Conservation (phyloP, 2,329 filamentous ascomycete genomes). For the Penicillium sp. region DNA sequence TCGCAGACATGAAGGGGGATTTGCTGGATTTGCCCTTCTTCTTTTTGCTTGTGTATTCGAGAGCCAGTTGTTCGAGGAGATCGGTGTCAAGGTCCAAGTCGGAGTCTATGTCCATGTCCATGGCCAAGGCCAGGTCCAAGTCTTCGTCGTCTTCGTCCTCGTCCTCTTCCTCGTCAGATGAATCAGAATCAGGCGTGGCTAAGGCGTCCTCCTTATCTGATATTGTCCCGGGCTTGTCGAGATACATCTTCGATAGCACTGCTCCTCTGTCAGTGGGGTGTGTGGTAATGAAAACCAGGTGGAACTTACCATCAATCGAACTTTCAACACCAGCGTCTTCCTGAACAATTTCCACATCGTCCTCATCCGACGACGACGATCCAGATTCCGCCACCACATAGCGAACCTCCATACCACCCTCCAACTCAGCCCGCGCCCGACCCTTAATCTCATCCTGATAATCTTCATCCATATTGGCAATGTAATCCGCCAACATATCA, state of each 20-base stretch:
- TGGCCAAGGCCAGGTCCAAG: slow-evolving; percentile 1
- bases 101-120: slow-evolving; percentile 10
- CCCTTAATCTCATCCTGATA: slow-evolving; percentile 22
- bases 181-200: too few relatives aligned
- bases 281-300: too few relatives aligned
- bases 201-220: slow-evolving; percentile 19
- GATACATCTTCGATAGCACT: slow-evolving; percentile 24
- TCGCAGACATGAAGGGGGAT: slow-evolving; percentile 56
- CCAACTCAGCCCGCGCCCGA: background rate
- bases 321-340: slow-evolving; percentile 16
- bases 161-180: too few relatives aligned
- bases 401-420: slow-evolving; percentile 13
- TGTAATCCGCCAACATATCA: slow-evolving; percentile 43
- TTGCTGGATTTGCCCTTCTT: slow-evolving; percentile 18
- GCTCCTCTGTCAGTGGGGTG: too few relatives aligned
- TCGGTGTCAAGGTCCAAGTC: slow-evolving; percentile 31
- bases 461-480: slow-evolving; percentile 43
- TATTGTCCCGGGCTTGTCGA: slow-evolving; percentile 14
- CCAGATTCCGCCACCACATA: too few relatives aligned
- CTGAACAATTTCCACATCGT: too few relatives aligned
- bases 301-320: slow-evolving; percentile 19
- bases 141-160: too few relatives aligned
- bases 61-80: slow-evolving; percentile 54
- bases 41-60: slow-evolving; percentile 58
- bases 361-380: too few relatives aligned